Evolutionary conservation across 148 eudicot species (phyloP), one percentile per base, ranked within the genome.

Genomic region (Spergularia bocconei): DNA sequence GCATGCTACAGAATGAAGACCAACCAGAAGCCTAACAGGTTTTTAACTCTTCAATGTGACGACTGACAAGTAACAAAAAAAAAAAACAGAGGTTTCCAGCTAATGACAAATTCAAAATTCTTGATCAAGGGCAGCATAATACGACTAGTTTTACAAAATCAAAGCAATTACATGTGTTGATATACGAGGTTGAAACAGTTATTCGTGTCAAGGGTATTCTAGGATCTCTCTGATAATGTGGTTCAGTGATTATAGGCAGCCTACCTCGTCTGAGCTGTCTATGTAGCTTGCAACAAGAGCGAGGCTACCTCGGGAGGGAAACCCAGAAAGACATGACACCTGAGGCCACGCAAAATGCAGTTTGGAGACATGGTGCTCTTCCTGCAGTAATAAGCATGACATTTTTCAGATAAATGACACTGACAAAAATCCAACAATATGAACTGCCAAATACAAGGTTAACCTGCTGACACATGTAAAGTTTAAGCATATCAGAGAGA

Each of bases 331-430:
- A 76, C 92, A 93, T 19, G 94, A 83, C 75, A 93, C 89, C 63
- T 89, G 97, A 77, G 98, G 98, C 98, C 98, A 93, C 13, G 91
- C 74, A 85, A 93, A 88, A 80, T 87, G 77, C 80, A 93, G 83
- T 82, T 84, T 87, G 36, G 94, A 84, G 67, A 88, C 79, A 77
- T 80, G 87, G 82, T 91, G 98, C 80, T 87, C 91, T 77, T 93
- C 98, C 98, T 91, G 91, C 81, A 80, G 69, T n/a, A 64, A 23
- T 39, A 56, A 66, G 64, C 44, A 44, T 16, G 38, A 21, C 25
- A 64, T 51, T 38, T 17, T 38, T 55, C 23, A 39, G 23, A 48
- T 36, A 61, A 38, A 50, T 14, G 2, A 16, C 51, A 63, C 33
- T 36, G 55, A 58, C 69, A 65, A 38, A 23, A 19, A 20, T 62